phyloP scores from a whole-genome alignment of 495 filamentous ascomycete genomes.

The Massariosphaeria phaeospora region DNA sequence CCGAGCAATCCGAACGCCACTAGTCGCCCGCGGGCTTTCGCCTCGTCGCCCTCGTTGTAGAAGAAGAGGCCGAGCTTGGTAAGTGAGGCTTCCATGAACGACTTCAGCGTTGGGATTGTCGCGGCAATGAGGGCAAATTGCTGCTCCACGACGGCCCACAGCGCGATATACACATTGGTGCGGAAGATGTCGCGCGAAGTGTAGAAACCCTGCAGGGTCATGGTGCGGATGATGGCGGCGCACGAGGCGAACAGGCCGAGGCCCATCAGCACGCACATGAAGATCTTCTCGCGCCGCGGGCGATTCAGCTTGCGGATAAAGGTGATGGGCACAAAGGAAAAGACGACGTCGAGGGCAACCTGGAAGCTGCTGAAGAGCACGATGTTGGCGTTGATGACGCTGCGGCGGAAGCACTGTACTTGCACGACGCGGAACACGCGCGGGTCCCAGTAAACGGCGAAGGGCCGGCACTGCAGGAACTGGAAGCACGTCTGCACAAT shows the following conservation, averaged over 20 bases:
- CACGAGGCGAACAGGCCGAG: constrained; percentile 37
- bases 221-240: constrained; percentile 33
- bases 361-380: constrained; percentile 31
- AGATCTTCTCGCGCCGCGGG: constrained; percentile 37
- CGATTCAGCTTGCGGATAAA: constrained; percentile 38
- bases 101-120: constrained; percentile 20
- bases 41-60: constrained; percentile 15
- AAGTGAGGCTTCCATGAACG: constrained; percentile 12
- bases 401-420: constrained; percentile 29
- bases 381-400: constrained; percentile 27
- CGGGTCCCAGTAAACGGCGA: constrained; percentile 37
- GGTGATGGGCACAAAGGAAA: constrained; percentile 39
- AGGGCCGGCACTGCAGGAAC: constrained; percentile 36
- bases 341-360: constrained; percentile 36
- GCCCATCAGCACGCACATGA: constrained; percentile 39
- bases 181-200: constrained; percentile 12
- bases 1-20: constrained; percentile 20
- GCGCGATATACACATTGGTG: constrained; percentile 10
- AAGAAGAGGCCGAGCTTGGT: constrained; percentile 18
- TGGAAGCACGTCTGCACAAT: constrained; percentile 23
- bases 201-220: constrained; percentile 14
- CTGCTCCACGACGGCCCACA: constrained; percentile 22
- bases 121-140: constrained; percentile 24
- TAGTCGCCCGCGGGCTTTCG: neutral
- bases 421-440: constrained; percentile 10